Evolutionary conservation across 257 asterid species (phyloP), one percentile per base, ranked within the genome.

Genomic region (Nicotiana otophora): DNA sequence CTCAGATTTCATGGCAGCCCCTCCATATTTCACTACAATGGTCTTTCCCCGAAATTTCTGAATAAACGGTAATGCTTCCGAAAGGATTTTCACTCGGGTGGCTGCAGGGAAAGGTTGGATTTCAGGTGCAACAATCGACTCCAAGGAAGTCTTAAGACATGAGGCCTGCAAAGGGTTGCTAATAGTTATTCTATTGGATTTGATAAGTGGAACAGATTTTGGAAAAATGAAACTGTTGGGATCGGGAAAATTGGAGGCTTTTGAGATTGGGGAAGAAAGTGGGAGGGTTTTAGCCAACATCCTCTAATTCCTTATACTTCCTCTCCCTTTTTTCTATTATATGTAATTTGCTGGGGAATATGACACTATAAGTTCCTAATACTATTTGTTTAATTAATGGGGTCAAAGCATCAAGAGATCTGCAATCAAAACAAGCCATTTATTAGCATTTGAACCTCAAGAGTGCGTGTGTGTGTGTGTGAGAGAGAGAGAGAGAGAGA

Each of bases 1-100:
- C 90, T 94, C 93, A 3, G 95, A 89, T 80, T 90, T 92, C 97
- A 91, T 94, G 1, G 96, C 97, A 4, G 98, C 98, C 23, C 98
- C 98, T 53, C 98, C 98, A 65, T 92, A 94, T 85, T 94, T 94
- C 7, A 94, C 98, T 0, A 94, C 97, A 66, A 94, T 87, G 14
- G 97, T 94, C 89, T 94, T 94, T 63, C 96, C 95, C 15, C 91
- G 92, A 78, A 94, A 92, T 85, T 84, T 92, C 34, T 94, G 97
- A 81, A 94, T 94, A 54, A 91, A 94, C 68, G 96, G 97, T 34
- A 92, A 80, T 17, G 96, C 98, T 85, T 94, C 97, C 1, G 98
- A 91, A 31, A 94, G 87, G 81, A 91, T 92, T 84, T 89, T 83
- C 77, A 94, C 97, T 62, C 95, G 88, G 81, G 89, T 82, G 82